Base-by-base conservation (phyloP, 2,329 filamentous ascomycete species). In the Fusarium sp. region DNA sequence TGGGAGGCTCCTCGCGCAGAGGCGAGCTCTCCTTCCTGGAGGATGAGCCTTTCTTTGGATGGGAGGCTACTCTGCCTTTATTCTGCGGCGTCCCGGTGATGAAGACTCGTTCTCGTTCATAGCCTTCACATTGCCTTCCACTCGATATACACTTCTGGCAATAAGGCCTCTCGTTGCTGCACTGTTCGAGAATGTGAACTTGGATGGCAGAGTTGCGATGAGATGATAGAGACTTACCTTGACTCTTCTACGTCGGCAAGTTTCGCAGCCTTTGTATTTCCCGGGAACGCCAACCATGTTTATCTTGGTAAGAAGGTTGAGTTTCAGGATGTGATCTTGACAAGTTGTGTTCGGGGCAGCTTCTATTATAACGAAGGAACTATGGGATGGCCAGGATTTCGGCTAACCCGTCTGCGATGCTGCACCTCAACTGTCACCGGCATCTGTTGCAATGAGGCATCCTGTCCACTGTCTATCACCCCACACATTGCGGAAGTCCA, bases 261-360 rank as follows among this genome's bases (percentile, higher is more conserved):
- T 90, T 79, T 90, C 88, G 80, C 89, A 91, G 41, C 88, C 89
- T 79, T 90, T 90, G 78, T 88, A 91, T 79, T 90, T 90, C 57
- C 89, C 89, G 41, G 88, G 85, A 64, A 91, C 88, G 59, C 89
- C 89, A 72, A 90, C 88, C 88, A 90, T 90, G 39, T 62, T 83
- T 83, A 77, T 70, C 45, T 69, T 10, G 45, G 27, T 46, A 25
- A 56, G 38, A 57, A 56, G 27, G 42, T 46, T 51, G 35, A 29
- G 46, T 46, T 59, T n/a, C 25, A 42, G 52, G 55, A 18, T 69
- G 16, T 23, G 33, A 29, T 33, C 25, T 45, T 52, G 27, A 23
- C 29, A 61, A 46, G 31, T 42, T 51, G 27, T 37, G 51, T 38
- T 29, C 29, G 35, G 58, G 63, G 31, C 46, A 21, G 57, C 51